phyloP scores from a whole-genome alignment of 495 filamentous ascomycete species.

The Jackrogersella multiformis region DNA sequence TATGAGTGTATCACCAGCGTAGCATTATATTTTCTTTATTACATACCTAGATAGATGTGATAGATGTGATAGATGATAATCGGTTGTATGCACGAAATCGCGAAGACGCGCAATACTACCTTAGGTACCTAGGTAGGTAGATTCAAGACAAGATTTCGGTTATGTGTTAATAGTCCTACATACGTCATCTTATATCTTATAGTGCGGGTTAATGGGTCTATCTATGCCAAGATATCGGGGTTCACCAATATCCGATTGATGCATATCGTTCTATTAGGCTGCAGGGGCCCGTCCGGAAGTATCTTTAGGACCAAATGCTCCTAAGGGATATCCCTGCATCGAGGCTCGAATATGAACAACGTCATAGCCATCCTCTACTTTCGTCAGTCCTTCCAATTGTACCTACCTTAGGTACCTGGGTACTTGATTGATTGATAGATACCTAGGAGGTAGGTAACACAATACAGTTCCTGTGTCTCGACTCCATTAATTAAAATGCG shows the following conservation, averaged over 20 bases:
- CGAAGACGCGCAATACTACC: background rate
- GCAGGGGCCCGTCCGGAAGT: constrained; percentile 16
- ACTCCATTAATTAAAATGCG: constrained; percentile 14
- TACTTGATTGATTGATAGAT: too few relatives aligned
- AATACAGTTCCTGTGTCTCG: background rate
- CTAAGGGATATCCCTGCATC: constrained; percentile 27
- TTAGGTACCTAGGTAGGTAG: too few relatives aligned
- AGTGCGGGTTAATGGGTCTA: constrained; percentile 12
- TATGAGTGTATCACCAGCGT: background rate
- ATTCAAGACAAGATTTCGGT: constrained; percentile 12
- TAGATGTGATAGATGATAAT: background rate
- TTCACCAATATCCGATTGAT: too few relatives aligned
- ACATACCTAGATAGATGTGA: background rate
- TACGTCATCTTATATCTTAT: constrained; percentile 34
- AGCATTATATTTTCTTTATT: too few relatives aligned
- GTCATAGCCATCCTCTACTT: constrained; percentile 37
- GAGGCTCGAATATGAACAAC: constrained; percentile 28
- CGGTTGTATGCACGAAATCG: constrained; percentile 7
- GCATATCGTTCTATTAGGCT: constrained; percentile 8
- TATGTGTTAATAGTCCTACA: background rate
- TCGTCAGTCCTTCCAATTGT: constrained; percentile 31
- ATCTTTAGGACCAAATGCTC: constrained; percentile 24
- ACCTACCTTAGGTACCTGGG: too few relatives aligned
- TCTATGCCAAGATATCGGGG: constrained; percentile 8
- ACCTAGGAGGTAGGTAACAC: too few relatives aligned